Conservation (phyloP, 305 asterid genomes). For the Fraxinus xanthoxyloides region DNA sequence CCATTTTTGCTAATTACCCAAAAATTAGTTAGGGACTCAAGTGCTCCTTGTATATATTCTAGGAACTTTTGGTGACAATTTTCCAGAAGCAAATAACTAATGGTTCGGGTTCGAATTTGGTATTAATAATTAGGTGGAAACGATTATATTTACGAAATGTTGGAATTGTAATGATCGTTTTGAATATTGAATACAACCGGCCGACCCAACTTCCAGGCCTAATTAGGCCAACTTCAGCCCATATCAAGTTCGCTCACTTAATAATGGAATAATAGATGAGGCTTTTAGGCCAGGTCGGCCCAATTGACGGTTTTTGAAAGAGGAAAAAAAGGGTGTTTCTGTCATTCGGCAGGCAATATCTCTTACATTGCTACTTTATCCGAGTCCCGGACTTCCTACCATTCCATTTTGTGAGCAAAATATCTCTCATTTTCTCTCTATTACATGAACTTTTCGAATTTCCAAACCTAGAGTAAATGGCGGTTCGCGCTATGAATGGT, state of each 20-base stretch:
- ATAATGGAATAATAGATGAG: neutral
- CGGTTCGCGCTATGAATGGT: conserved; percentile 70
- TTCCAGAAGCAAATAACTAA: too few species aligned
- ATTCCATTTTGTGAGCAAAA: neutral
- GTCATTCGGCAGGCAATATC: neutral
- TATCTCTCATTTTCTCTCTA: neutral
- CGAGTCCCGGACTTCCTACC: neutral
- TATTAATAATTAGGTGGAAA: too few species aligned
- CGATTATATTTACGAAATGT: too few species aligned
- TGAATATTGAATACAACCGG: neutral
- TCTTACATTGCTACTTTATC: neutral
- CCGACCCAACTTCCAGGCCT: neutral
- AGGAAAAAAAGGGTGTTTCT: neutral
- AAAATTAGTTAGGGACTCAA: too few species aligned
- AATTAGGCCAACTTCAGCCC: neutral
- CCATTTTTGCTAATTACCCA: too few species aligned
- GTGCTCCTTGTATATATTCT: too few species aligned
- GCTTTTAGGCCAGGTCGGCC: neutral
- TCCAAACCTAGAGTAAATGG: conserved; percentile 40
- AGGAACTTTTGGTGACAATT: too few species aligned
- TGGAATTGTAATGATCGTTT: too few species aligned
- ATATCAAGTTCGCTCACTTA: neutral
- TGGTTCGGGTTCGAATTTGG: too few species aligned
- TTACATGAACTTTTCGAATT: neutral
- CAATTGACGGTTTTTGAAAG: neutral